Base-by-base conservation (phyloP, 176 grass and related monocot genomes). In the Microstegium vimineum region DNA sequence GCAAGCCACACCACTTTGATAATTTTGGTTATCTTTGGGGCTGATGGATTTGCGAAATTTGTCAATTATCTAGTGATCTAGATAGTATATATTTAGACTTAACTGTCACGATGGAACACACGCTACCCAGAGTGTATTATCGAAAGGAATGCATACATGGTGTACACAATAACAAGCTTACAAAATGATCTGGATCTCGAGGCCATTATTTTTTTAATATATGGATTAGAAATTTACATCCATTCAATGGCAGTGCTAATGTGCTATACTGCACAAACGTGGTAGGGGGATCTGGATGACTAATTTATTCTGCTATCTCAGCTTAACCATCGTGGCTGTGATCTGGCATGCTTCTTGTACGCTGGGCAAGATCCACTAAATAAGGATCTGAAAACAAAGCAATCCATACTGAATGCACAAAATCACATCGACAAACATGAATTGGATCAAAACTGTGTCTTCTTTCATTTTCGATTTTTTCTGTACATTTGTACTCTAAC, bases 401-500 rank as follows among this genome's bases (percentile, higher is more conserved):
- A 26, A 60, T 12, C 22, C n/a, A 59, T 60, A 60, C 56, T 60
- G 11, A 73, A 14, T 12, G 56, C n/a, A 75, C 30, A 51, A 35
- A 54, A 34, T 20, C 23, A 42, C 41, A 70, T 56, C 32, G 23
- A 16, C 2, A 76, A 69, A 42, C 20, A 70, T 42, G 63, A 78
- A 54, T 69, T 85, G 26, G 43, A 75, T 63, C 41, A 49, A 72
- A 85, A 79, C 31, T 31, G 47, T 67, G 4, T 22, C 30, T 69
- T 49, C 26, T 42, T 59, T 56, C 31, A 11, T 45, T 27, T 77
- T 22, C 2, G 11, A 30, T 17, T 3, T 5, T 30, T 76, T 68
- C 73, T 84, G 25, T 84, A 69, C 82, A 84, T 31, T 76, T 59
- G 11, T 36, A 43, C 30, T 46, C 49, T 85, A 63, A 85, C 74